Conservation (phyloP, 192 early-diverging fungal genomes). For the Entomortierella lignicola region DNA sequence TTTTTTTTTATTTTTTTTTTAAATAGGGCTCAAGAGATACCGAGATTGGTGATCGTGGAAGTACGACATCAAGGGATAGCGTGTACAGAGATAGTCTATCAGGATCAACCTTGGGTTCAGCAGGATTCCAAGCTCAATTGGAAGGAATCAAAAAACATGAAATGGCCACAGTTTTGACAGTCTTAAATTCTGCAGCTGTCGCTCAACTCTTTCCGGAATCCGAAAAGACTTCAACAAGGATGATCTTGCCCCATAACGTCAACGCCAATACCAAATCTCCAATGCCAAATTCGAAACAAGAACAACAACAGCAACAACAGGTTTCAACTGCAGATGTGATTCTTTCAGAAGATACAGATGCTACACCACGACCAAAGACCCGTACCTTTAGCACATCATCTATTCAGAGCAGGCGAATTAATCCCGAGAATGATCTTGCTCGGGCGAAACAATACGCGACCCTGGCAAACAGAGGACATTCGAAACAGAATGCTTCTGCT, state of each 20-base stretch:
- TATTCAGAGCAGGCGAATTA: neutral
- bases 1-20: neutral
- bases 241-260: constrained; percentile 24
- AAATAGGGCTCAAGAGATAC: constrained; percentile 36
- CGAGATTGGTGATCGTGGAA: constrained; percentile 49
- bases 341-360: constrained; percentile 18
- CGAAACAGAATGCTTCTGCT: too few species aligned
- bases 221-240: constrained; percentile 1
- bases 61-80: constrained; percentile 47
- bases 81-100: constrained; percentile 47
- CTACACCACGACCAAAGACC: constrained; percentile 23
- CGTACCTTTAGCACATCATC: neutral
- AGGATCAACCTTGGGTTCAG: constrained; percentile 48
- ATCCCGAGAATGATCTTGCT: constrained; percentile 19
- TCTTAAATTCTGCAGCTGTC: constrained; percentile 14
- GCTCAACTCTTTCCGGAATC: constrained; percentile 12
- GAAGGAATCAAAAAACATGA: constrained; percentile 42
- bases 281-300: neutral
- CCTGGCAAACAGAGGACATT: constrained; percentile 14
- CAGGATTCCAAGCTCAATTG: constrained; percentile 43
- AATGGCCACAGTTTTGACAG: constrained; percentile 17
- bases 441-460: constrained; percentile 24
- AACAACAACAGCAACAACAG: constrained; percentile 3
- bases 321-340: neutral
- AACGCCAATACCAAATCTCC: constrained; percentile 11